Base-by-base conservation (phyloP, 768 basidiomycete species). In the Dictyophora rubrovolvata region DNA sequence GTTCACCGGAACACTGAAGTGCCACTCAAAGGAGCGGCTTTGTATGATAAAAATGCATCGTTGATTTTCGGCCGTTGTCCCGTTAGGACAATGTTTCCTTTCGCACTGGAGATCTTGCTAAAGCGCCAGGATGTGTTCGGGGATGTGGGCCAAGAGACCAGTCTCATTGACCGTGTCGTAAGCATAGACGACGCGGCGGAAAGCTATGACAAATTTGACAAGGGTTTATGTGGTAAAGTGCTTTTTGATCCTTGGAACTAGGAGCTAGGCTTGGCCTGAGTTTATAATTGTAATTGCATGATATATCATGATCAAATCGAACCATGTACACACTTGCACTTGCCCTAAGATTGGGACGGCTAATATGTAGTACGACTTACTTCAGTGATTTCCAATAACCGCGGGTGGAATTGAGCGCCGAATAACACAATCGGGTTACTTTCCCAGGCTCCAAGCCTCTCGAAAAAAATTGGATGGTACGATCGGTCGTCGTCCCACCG, bases 61-160 rank as follows among this genome's bases (percentile, higher is more conserved):
- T 73, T 89, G 22, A 84, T 88, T 65, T 91, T 90, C 67, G 89
- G 89, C 9, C 81, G 88, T 9, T 90, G 88, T 63, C 89, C 87
- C 16, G 87, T 87, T 5, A 81, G 85, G 14, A 82, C 87, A 0
- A 82, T 89, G 79, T 83, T 90, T 64, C 84, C 85, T 10, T 69
- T 79, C 59, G 89, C 87, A 1, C 76, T 87, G 46, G 83, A 83
- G 63, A 69, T 91, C 28, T 70, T 92, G 33, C 73, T 85, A 49
- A 82, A 83, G 65, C 73, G 84, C 34, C 85, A 85, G 65, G 86
- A 88, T 64, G 74, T 89, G 1, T 85, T 91, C 62, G 86, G 85
- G n/a, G 72, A 73, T n/a, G 76, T 89, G 0, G 87, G 88, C 4
- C 72, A 76, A 33, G 72, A 76, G 14, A 75, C 77, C 9, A 84